phyloP scores from a whole-genome alignment of 2,329 filamentous ascomycete species.

The Nannizzia gypsea region DNA sequence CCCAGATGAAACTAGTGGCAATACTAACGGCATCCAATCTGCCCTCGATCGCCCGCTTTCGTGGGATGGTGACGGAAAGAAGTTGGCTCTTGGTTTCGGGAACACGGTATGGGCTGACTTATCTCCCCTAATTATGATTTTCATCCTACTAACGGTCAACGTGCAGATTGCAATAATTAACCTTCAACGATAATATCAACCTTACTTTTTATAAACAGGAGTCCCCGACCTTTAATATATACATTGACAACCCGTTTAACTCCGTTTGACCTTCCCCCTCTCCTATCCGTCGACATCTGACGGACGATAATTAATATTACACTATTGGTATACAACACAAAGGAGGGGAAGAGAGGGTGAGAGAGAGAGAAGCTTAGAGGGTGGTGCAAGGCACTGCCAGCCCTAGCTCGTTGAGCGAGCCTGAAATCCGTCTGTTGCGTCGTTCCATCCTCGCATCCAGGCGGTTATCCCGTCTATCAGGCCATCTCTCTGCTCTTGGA shows the following conservation, averaged over 20 bases:
- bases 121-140: not conserved
- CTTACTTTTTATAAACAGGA: not conserved
- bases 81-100: constrained; percentile 39
- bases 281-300: not conserved
- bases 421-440: constrained; percentile 30
- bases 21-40: constrained; percentile 24
- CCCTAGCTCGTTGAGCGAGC: constrained; percentile 44
- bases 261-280: not conserved
- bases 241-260: not conserved
- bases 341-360: no score
- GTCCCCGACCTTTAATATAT: not conserved
- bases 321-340: not conserved
- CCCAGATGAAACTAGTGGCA: constrained; percentile 23
- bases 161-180: constrained; percentile 25
- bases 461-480: constrained; percentile 30
- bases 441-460: constrained; percentile 35
- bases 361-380: not conserved
- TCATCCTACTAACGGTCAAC: not conserved
- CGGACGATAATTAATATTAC: not conserved
- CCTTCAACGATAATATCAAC: constrained; percentile 25
- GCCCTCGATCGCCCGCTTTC: constrained; percentile 32
- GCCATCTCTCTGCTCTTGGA: constrained; percentile 18
- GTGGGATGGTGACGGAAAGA: constrained; percentile 45
- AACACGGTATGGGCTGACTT: constrained; percentile 34
- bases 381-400: not conserved